A percentile compares a stretch with the other conserved stretches of the same genome.
Conservation (phyloP, 2,329 filamentous ascomycete species). For the Colletotrichum liriopes region DNA sequence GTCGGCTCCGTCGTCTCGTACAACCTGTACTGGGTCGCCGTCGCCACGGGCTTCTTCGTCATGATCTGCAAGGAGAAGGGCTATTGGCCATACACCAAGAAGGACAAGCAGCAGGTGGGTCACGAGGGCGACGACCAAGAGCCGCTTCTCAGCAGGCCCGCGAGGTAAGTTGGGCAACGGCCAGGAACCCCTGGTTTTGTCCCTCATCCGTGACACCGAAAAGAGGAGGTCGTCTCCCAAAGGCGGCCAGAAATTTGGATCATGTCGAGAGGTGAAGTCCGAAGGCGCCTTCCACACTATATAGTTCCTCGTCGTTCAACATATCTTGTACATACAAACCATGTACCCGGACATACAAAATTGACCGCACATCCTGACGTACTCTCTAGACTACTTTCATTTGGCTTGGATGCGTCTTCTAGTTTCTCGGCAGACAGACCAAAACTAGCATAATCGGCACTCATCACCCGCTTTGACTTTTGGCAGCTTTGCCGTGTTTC, state of each 20-base stretch:
- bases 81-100: slow-evolving; percentile 33
- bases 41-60: slow-evolving; percentile 41
- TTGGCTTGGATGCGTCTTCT: slow-evolving; percentile 26
- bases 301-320: neutral
- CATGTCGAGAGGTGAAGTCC: slow-evolving; percentile 23
- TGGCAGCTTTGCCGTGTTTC: neutral
- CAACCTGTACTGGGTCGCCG: slow-evolving; percentile 44
- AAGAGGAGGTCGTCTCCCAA: slow-evolving; percentile 13
- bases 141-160: slow-evolving; percentile 43
- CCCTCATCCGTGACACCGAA: neutral
- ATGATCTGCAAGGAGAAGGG: slow-evolving; percentile 43
- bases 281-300: slow-evolving; percentile 21
- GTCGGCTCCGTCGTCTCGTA: slow-evolving; percentile 44
- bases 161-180: slow-evolving; percentile 34
- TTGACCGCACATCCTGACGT: slow-evolving; percentile 22
- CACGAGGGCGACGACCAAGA: slow-evolving; percentile 40
- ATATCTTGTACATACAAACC: slow-evolving; percentile 32
- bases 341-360: slow-evolving; percentile 15
- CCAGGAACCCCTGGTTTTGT: neutral
- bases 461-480: neutral
- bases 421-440: neutral
- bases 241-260: slow-evolving; percentile 1
- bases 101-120: slow-evolving; percentile 14
- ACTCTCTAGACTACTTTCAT: slow-evolving; percentile 27
- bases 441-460: slow-evolving; percentile 3